Evolutionary conservation across 2,329 filamentous ascomycete species (phyloP).

Genomic region (Aspergillus terreus): DNA sequence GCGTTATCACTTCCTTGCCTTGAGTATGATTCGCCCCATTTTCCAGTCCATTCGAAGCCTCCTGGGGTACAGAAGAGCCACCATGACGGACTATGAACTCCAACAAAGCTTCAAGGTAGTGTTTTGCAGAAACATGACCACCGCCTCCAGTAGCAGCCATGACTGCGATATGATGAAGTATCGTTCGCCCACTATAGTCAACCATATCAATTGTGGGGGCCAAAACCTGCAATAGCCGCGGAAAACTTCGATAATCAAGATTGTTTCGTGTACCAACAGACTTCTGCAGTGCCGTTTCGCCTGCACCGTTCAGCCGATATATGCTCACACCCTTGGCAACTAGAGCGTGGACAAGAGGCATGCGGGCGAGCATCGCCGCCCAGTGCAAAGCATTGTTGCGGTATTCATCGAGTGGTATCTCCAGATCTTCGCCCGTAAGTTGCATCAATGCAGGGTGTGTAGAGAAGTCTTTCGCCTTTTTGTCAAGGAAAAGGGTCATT

Average conservation of each 20-base stretch:
- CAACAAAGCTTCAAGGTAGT: slow-evolving; percentile 90
- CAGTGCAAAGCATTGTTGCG: slow-evolving; percentile 87
- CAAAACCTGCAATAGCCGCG: slow-evolving; percentile 82
- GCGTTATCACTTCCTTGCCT: slow-evolving; percentile 66
- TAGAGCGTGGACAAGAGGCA: slow-evolving; percentile 75
- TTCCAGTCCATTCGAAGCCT: slow-evolving; percentile 30
- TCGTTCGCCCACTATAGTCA: slow-evolving; percentile 84
- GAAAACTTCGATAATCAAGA: slow-evolving; percentile 84
- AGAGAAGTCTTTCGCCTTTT: slow-evolving; percentile 64
- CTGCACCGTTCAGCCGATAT: slow-evolving; percentile 79
- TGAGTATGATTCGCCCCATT: slow-evolving; percentile 23
- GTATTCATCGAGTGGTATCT: slow-evolving; percentile 86
- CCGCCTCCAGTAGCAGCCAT: slow-evolving; percentile 94
- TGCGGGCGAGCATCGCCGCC: slow-evolving; percentile 87
- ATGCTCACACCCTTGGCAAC: slow-evolving; percentile 83
- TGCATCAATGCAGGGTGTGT: slow-evolving; percentile 74
- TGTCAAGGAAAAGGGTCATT: slow-evolving; percentile 78
- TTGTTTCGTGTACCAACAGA: slow-evolving; percentile 93
- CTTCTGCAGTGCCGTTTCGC: slow-evolving; percentile 89
- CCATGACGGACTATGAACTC: slow-evolving; percentile 92
- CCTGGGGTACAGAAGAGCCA: slow-evolving; percentile 57
- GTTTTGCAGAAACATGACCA: slow-evolving; percentile 77
- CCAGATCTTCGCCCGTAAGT: slow-evolving; percentile 75
- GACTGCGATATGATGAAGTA: slow-evolving; percentile 92
- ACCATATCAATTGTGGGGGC: slow-evolving; percentile 86